Evolutionary conservation across 768 basidiomycete species (phyloP).

Genomic region (Daedaleopsis sinensis): DNA sequence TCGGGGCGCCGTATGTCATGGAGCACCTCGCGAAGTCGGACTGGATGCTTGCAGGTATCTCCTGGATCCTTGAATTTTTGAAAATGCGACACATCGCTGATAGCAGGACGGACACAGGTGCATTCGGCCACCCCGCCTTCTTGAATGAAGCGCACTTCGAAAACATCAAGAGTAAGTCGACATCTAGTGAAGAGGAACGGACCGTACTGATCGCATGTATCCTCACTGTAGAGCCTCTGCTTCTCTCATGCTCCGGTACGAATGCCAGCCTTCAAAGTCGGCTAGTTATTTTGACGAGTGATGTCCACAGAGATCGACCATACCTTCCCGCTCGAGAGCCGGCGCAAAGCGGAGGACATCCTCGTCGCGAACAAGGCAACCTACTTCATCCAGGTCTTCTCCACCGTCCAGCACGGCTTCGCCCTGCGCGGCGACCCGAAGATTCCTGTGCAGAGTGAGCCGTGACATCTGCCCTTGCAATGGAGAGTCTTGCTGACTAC

Average conservation of each 20-base stretch:
- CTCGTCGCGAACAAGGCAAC: conserved; percentile 51
- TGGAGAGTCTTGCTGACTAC: background rate
- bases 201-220: background rate
- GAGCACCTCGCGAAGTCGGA: conserved; percentile 45
- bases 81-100: background rate
- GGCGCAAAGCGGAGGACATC: conserved; percentile 59
- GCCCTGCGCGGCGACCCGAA: conserved; percentile 33
- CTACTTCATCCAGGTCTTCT: conserved; percentile 63
- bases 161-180: conserved; percentile 46
- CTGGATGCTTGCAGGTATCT: conserved; percentile 50
- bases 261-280: too few species aligned
- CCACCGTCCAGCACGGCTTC: conserved; percentile 44
- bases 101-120: conserved; percentile 37
- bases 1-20: conserved; percentile 56
- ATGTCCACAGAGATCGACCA: conserved; percentile 55
- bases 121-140: conserved; percentile 58
- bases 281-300: too few species aligned
- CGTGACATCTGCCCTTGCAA: background rate
- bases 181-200: background rate
- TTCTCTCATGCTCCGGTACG: conserved; percentile 58
- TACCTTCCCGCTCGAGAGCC: conserved; percentile 54
- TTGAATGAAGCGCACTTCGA: conserved; percentile 51
- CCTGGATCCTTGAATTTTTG: background rate
- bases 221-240: conserved; percentile 48
- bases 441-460: conserved; percentile 15